Evolutionary conservation across 495 filamentous ascomycete genomes (phyloP), one percentile per base, ranked within the genome.

Genomic region (Aspergillus ellipticus): DNA sequence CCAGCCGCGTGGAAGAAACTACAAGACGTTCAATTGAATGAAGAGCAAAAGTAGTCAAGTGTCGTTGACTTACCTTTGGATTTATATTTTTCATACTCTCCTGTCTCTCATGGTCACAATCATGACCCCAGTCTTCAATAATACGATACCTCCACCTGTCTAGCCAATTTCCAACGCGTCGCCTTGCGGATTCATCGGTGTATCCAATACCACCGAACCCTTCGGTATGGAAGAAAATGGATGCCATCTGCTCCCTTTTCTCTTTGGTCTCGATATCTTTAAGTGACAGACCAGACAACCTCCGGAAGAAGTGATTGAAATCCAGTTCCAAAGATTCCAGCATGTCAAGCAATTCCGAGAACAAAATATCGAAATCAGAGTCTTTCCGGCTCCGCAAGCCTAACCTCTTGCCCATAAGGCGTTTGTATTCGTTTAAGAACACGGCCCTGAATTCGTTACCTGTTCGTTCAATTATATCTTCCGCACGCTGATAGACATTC

Each of bases 301-400:
- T 81, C 2, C 94, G 79, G 80, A 97, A 97, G 68, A 92, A 92
- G 57, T 90, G 88, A 63, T 93, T 88, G 74, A 95, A 98, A 67
- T 98, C 94, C 20, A 98, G 70, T 59, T 90, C 85, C 24, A 89
- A 70, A 3, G 79, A 77, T 63, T 96, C 89, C 62, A 98, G 75
- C 0, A 84, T 85, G 64, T 96, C 90, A n/a, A 98, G 74, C 13
- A 90, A 68, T 46, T 89, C 87, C 10, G 85, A 88, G 59, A 89
- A 92, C 4, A 97, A 67, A 1, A 71, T 65, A 24, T 93, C 79
- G 59, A 97, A 96, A 66, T 97, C 94, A 0, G 75, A 74, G 8
- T 87, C 80, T 50, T 85, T 79, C 45, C 75, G 68, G 2, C 69
- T 79, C 55, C 81, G 81, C 29, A 98, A 76, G 4, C 94, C 94